Base-by-base conservation (phyloP, 2,329 filamentous ascomycete genomes). In the Colletotrichum echinochloae region DNA sequence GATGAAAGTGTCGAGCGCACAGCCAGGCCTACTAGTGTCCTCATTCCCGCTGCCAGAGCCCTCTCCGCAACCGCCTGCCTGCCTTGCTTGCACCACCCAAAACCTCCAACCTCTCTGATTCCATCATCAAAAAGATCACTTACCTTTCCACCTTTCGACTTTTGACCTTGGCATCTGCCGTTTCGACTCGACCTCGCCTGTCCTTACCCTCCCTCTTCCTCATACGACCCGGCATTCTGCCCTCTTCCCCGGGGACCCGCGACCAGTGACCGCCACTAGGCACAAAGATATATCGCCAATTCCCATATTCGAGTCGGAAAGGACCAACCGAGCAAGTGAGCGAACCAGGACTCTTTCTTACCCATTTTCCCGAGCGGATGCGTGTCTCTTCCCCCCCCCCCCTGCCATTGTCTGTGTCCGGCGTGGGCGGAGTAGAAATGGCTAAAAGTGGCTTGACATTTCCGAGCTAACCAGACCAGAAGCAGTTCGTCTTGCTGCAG, bases 371-470 rank as follows among this genome's bases (percentile, higher is more conserved):
- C 28, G 20, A 8, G 28, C 48, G n/a, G 37, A 57, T 57, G 37
- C 63, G 26, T 65, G 55, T 65, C 63, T 48, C 26, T 65, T 61
- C 9, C 33, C 52, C 52, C 18, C 23, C 8, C n/a, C 33, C 30
- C n/a, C n/a, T n/a, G n/a, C n/a, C 44, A 23, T 30, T 65, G 51
- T 59, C 64, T 66, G 63, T 70, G 66, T 70, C 37, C 66, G 62
- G 66, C 66, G 33, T 62, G 64, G 64, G 64, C 52, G 52, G 51
- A 63, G 64, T 67, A 57, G 67, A 64, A 67, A 67, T 67, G 57
- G 64, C 67, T 70, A 64, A 57, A 62, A 62, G 67, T 70, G 67
- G 67, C 67, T 70, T 59, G 57, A 59, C 64, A 62, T 57, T 67
- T 62, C 52, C 41, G 33, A 62, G 67, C 67, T 70, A 67, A 70